Evolutionary conservation across 208 protist genomes (phyloP), one percentile per base, ranked within the genome.

Genomic region (Endotrypanum monterogeii): DNA sequence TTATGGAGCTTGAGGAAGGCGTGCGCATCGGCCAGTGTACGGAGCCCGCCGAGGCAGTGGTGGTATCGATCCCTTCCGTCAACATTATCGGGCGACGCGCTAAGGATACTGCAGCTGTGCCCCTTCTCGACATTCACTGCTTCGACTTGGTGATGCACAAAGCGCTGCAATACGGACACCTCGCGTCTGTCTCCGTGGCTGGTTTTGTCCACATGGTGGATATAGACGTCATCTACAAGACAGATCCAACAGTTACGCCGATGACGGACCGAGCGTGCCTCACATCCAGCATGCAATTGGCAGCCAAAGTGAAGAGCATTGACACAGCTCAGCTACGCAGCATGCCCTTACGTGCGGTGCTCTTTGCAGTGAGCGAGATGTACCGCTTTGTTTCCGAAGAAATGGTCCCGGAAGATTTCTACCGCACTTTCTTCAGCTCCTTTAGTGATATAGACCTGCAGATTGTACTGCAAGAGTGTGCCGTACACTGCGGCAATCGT

Each of bases 351-450:
- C 69, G 56, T 14, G 41, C 68, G 0, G 39, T 91, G 0, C 61
- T 28, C 20, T 51, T 61, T 32, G 62, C 85, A 0, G 55, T 81
- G 0, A 35, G 20, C 3, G 63, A 60, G 23, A 37, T 84, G 16
- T 58, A 76, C 55, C 14, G 8, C 37, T 89, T 89, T 71, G 23
- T 81, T 14, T 65, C 81, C n/a, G 76, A 85, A 5, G 78, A 87
- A 48, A 44, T 88, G 16, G 32, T 90, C 46, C 81, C 87, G n/a
- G 77, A 73, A n/a, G 46, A 83, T 25, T 73, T 76, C 48, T 90
- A 89, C 65, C 71, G 78, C 30, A 71, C 76, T 20, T 90, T 94
- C 75, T 88, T 89, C 69, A 90, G 85, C 82, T 85, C 72, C 57
- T 84, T 86, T 46, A 88, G 77, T 57, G 84, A 94, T 70, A 76